Percentiles rank a stretch among this genome's conserved stretches.
Conservation (phyloP, 2,329 filamentous ascomycete genomes). For the Botrytis sinoallii region DNA sequence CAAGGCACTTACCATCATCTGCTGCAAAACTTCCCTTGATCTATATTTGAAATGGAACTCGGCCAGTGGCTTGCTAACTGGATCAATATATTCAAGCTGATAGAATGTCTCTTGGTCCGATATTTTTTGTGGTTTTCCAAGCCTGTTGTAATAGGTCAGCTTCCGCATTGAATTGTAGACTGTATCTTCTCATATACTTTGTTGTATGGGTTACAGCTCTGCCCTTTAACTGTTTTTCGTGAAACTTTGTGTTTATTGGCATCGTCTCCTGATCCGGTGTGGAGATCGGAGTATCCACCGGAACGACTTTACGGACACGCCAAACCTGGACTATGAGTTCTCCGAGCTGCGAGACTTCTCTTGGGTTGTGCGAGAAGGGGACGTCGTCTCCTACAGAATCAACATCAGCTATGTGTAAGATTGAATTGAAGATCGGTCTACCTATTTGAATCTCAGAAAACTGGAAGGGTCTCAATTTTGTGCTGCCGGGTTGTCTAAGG, state of each 20-base stretch:
- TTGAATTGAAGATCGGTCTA: background rate
- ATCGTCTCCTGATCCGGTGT: background rate
- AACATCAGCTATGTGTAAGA: background rate
- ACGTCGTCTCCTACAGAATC: background rate
- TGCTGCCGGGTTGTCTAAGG: background rate
- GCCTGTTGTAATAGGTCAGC: background rate
- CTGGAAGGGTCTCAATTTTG: background rate
- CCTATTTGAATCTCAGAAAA: slow-evolving; percentile 12
- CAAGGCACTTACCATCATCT: slow-evolving; percentile 7
- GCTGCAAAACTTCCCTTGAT: slow-evolving; percentile 12
- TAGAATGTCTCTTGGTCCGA: slow-evolving; percentile 7
- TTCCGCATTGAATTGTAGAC: background rate
- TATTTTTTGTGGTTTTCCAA: background rate
- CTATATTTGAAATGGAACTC: slow-evolving; percentile 22
- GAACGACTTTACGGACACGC: slow-evolving; percentile 4
- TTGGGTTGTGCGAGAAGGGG: background rate
- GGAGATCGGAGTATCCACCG: background rate
- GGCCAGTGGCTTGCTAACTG: slow-evolving; percentile 8
- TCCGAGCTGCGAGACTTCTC: slow-evolving; percentile 12
- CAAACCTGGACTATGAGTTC: slow-evolving; percentile 16
- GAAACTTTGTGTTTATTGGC: background rate
- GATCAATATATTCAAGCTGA: slow-evolving; percentile 16
- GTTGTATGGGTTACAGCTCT: slow-evolving; percentile 12
- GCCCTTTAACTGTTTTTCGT: slow-evolving; percentile 6
- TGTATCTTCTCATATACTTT: slow-evolving; percentile 3